phyloP scores from a whole-genome alignment of 2,329 filamentous ascomycete genomes.

The Gliomastix tumulicola region DNA sequence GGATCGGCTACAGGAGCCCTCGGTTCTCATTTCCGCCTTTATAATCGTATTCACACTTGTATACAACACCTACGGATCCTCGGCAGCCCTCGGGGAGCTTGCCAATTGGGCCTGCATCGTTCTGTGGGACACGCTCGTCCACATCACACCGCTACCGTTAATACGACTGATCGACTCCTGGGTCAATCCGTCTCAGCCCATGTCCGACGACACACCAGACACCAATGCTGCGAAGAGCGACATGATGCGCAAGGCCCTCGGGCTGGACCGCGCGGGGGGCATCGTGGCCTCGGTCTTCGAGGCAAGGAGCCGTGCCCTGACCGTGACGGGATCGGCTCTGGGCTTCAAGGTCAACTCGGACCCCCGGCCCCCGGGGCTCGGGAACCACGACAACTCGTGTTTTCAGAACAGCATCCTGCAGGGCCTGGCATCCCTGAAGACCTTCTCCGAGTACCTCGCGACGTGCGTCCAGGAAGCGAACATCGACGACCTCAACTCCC shows the following conservation, averaged over 20 bases:
- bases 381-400: constrained; percentile 92
- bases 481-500: constrained; percentile 12
- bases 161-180: constrained; percentile 50
- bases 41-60: constrained; percentile 13
- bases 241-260: constrained; percentile 55
- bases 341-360: constrained; percentile 30
- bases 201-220: too few relatives aligned
- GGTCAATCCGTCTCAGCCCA: constrained; percentile 33
- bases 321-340: constrained; percentile 38
- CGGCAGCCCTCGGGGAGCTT: constrained; percentile 19
- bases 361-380: constrained; percentile 62
- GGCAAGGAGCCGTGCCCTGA: constrained; percentile 49
- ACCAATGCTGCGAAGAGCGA: constrained; percentile 56
- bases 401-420: constrained; percentile 97
- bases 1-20: not conserved
- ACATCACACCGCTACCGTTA: constrained; percentile 46
- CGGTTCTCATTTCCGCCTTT: constrained; percentile 1
- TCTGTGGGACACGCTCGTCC: constrained; percentile 55
- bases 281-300: constrained; percentile 51
- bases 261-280: constrained; percentile 44
- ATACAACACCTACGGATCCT: constrained; percentile 24
- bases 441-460: constrained; percentile 60
- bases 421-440: constrained; percentile 67
- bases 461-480: constrained; percentile 25
- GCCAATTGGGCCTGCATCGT: constrained; percentile 22